Evolutionary conservation across 306 rosid genomes (phyloP).

Genomic region (Cicer cuneatum): DNA sequence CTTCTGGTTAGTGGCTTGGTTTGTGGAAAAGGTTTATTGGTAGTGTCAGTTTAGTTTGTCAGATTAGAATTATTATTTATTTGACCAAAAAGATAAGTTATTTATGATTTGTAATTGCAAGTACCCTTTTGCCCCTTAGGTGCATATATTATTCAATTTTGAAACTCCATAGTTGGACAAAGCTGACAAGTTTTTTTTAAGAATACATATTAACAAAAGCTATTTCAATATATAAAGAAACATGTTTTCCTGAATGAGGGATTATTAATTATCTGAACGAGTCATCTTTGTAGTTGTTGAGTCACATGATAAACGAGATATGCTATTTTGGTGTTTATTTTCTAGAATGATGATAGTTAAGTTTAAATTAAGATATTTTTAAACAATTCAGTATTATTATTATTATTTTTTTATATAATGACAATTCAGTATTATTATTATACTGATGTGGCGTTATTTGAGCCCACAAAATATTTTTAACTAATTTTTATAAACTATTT

Average conservation of each 20-base stretch:
- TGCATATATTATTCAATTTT: slow-evolving; percentile 15
- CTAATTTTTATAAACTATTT: too few species aligned
- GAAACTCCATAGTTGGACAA: slow-evolving; percentile 16
- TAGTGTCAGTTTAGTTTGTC: slow-evolving; percentile 25
- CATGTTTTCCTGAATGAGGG: neutral
- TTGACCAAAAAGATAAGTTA: neutral
- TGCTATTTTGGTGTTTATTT: neutral
- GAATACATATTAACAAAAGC: neutral
- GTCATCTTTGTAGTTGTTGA: slow-evolving; percentile 3
- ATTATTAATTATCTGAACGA: neutral
- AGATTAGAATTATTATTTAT: neutral
- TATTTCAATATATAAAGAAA: neutral
- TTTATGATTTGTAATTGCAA: neutral
- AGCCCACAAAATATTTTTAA: too few species aligned
- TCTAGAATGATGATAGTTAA: slow-evolving; percentile 8
- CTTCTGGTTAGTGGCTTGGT: slow-evolving; percentile 28
- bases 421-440: neutral
- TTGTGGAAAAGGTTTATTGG: slow-evolving; percentile 27
- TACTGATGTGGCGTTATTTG: neutral
- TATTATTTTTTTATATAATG: neutral
- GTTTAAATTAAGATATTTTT: neutral
- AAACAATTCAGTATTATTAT: neutral
- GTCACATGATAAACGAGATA: slow-evolving; percentile 1
- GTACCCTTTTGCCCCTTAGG: slow-evolving; percentile 20
- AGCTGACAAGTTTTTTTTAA: neutral